Conservation (phyloP, 352 stramenopile species). For the Globisporangium iwayamae region DNA sequence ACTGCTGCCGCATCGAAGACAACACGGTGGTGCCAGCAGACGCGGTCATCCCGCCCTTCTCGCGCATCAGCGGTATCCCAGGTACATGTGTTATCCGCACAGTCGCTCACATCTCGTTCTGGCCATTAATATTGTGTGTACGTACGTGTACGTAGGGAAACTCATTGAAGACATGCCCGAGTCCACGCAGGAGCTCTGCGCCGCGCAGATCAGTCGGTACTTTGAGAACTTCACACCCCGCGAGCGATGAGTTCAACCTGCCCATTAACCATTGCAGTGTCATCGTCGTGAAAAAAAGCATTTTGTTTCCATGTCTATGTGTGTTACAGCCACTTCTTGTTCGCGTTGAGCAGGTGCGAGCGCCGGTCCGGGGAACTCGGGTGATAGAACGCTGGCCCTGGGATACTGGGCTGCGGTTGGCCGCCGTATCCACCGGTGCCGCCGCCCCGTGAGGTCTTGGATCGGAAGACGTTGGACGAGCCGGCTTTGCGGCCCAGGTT, state of each 20-base stretch:
- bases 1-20: constrained; percentile 83
- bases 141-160: constrained; percentile 33
- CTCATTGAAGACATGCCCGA: constrained; percentile 76
- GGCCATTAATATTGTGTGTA: no score
- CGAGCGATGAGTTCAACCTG: constrained; percentile 16
- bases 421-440: constrained; percentile 15
- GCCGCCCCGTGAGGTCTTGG: constrained; percentile 33
- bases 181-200: constrained; percentile 69
- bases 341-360: constrained; percentile 70
- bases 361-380: constrained; percentile 47
- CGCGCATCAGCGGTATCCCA: constrained; percentile 64
- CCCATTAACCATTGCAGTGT: not conserved
- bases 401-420: constrained; percentile 19
- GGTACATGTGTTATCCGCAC: constrained; percentile 27
- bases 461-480: constrained; percentile 20
- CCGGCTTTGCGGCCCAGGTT: constrained; percentile 17
- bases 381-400: constrained; percentile 67
- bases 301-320: not conserved
- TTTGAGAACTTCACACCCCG: constrained; percentile 79
- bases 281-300: not conserved
- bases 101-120: not conserved
- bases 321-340: constrained; percentile 78
- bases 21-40: constrained; percentile 77
- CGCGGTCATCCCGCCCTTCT: constrained; percentile 75
- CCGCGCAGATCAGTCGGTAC: constrained; percentile 74